Evolutionary conservation across 1,139 yeast species (phyloP).

Genomic region (Candida freyschussii): DNA sequence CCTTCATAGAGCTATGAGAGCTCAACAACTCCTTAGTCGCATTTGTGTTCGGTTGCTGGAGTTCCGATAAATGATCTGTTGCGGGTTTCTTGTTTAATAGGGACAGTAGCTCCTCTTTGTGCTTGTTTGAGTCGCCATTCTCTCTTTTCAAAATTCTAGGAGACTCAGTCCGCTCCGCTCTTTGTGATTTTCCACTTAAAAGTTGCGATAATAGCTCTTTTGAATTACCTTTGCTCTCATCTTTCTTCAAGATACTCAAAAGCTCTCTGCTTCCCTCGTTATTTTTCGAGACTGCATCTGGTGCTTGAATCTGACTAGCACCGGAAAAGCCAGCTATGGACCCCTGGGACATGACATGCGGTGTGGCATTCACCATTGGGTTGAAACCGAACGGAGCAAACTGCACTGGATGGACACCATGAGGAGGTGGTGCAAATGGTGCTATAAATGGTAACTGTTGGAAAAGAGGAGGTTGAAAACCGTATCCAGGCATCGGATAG

Average conservation of each 20-base stretch:
- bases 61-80: too few relatives aligned
- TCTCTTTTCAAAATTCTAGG: constrained; percentile 15
- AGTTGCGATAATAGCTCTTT: constrained; percentile 36
- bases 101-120: constrained; percentile 16
- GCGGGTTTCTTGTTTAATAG: constrained; percentile 18
- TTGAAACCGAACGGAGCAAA: constrained; percentile 16
- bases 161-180: too few relatives aligned
- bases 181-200: too few relatives aligned
- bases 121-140: constrained; percentile 14
- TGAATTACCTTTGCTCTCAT: constrained; percentile 33
- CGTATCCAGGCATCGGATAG: constrained; percentile 16
- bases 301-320: constrained; percentile 40
- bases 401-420: constrained; percentile 18
- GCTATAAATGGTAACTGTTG: constrained; percentile 31
- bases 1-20: not conserved
- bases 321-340: too few relatives aligned
- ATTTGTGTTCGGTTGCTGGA: too few relatives aligned
- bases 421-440: constrained; percentile 27
- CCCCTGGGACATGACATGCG: too few relatives aligned
- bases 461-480: constrained; percentile 24
- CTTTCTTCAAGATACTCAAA: constrained; percentile 41
- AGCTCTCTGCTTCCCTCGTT: constrained; percentile 48
- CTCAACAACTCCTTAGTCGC: too few relatives aligned
- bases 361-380: constrained; percentile 9
- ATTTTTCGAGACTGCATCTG: constrained; percentile 36